phyloP scores from a whole-genome alignment of 257 asterid species.

The Solanum lycopersicoides region DNA sequence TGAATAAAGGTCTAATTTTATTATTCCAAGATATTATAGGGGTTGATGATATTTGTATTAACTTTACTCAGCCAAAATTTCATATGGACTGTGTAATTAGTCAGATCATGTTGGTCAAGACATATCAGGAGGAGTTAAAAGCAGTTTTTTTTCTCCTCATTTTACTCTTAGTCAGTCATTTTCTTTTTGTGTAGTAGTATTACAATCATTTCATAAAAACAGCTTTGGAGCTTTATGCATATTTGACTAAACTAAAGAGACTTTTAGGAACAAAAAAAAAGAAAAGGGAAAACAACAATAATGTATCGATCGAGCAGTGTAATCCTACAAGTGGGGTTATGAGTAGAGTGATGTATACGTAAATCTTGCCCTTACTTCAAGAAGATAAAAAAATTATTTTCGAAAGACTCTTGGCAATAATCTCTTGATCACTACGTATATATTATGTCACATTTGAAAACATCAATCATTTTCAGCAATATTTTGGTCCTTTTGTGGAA shows the following conservation, averaged over 20 bases:
- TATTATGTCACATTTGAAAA: neutral
- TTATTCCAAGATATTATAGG: conserved; percentile 11
- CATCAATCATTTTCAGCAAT: neutral
- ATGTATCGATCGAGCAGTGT: no score
- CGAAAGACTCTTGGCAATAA: accelerated
- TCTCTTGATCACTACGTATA: neutral
- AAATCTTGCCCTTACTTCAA: accelerated
- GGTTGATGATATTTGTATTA: conserved; percentile 40
- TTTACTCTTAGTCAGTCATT: neutral
- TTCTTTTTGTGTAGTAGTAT: neutral
- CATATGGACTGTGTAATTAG: conserved; percentile 37
- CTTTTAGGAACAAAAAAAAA: neutral
- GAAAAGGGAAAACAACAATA: neutral
- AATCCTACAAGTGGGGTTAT: accelerated
- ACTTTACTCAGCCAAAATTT: conserved; percentile 36
- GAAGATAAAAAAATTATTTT: accelerated
- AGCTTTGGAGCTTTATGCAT: neutral
- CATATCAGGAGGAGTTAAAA: neutral
- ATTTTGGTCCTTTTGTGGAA: neutral
- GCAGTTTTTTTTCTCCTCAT: neutral
- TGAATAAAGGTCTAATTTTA: neutral
- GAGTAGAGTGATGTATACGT: accelerated
- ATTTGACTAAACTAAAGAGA: neutral
- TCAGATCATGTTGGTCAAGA: conserved; percentile 27
- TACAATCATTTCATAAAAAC: neutral